Percentiles rank a stretch among this genome's conserved stretches.
Conservation (phyloP, 331 rosid genomes). For the Spiraea crenata region DNA sequence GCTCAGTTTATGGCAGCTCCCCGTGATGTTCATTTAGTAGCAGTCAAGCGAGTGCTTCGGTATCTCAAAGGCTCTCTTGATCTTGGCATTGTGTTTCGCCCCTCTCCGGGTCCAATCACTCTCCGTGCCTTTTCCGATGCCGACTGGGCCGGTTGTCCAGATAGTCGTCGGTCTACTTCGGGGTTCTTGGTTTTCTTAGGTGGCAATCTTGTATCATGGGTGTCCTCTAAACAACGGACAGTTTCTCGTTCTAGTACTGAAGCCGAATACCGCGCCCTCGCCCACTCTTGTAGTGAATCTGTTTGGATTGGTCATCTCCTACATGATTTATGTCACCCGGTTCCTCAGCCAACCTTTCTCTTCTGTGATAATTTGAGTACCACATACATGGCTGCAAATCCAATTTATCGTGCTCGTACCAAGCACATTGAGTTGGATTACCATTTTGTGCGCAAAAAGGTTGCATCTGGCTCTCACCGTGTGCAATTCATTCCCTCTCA, state of each 20-base stretch:
- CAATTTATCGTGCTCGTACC: not conserved
- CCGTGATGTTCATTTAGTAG: no score
- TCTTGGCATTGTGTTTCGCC: no score
- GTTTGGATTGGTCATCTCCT: not conserved
- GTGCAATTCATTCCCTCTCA: not conserved
- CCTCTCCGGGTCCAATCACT: no score
- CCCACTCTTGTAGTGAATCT: not conserved
- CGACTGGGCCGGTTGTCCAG: no score
- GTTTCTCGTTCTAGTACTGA: not conserved
- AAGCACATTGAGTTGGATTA: not conserved
- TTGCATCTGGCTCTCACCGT: not conserved
- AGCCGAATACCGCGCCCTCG: conserved; percentile 8
- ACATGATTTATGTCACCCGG: not conserved
- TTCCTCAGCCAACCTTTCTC: not conserved
- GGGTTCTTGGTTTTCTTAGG: no score
- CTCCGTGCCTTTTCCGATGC: no score
- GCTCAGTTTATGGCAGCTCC: no score
- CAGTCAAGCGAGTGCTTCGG: no score
- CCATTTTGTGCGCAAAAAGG: not conserved
- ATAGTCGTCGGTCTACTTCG: no score
- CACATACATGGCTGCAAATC: not conserved
- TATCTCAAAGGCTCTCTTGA: no score
- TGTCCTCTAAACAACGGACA: not conserved
- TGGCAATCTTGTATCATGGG: no score
- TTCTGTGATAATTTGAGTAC: conserved; percentile 10